Percentiles rank a stretch among this genome's conserved stretches.
Evolutionary conservation across 257 asterid species (phyloP).

Genomic region (Paulownia fortunei): DNA sequence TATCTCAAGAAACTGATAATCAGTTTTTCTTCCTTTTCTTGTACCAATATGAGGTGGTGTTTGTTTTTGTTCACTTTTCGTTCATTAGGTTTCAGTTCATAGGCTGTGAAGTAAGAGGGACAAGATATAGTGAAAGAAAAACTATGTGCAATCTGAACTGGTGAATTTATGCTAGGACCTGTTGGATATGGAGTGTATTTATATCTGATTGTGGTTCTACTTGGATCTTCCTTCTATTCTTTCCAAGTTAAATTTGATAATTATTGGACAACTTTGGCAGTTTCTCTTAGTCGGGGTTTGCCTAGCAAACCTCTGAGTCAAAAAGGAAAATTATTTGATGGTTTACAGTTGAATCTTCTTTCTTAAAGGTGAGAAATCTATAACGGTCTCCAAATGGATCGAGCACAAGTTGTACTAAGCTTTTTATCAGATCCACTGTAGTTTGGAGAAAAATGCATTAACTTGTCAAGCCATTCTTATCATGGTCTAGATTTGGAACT

Average conservation of each 20-base stretch:
- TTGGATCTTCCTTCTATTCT: constrained; percentile 8
- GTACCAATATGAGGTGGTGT: not conserved
- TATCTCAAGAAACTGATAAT: not conserved
- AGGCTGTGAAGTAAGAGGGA: not conserved
- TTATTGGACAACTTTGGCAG: not conserved
- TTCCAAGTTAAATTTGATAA: constrained; percentile 3
- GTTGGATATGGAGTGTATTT: constrained; percentile 9
- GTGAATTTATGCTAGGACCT: constrained; percentile 24
- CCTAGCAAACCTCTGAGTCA: not conserved
- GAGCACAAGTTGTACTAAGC: not conserved
- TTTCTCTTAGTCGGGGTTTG: not conserved
- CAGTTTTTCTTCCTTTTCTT: not conserved
- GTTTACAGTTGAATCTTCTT: not conserved
- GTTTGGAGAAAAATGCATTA: not conserved
- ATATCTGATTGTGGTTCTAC: not conserved
- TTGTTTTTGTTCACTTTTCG: not conserved
- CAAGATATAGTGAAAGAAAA: not conserved
- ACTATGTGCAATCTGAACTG: not conserved
- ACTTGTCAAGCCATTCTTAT: not conserved
- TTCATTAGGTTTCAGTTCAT: constrained; percentile 21
- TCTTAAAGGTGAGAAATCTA: constrained; percentile 1
- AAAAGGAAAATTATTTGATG: not conserved
- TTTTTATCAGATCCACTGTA: not conserved
- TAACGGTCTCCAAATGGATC: not conserved
- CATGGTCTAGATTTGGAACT: not conserved